Base-by-base conservation (phyloP, 2,329 filamentous ascomycete species). In the Colletotrichum sansevieriae region DNA sequence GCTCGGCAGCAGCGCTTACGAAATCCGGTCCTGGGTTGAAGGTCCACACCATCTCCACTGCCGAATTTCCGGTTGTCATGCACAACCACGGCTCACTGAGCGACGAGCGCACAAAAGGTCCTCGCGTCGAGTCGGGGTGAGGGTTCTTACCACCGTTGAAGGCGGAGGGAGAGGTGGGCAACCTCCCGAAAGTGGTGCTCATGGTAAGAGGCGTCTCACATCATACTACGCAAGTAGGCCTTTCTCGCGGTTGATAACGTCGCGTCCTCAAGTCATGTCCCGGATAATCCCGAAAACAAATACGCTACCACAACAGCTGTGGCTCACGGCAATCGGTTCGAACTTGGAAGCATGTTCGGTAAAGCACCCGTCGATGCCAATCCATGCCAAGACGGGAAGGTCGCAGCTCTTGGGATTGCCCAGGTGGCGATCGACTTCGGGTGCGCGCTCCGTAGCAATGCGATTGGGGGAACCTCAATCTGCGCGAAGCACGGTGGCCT, bases 301-400 rank as follows among this genome's bases (percentile, higher is more conserved):
- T 22, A 22, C 22, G 22, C 33, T 33, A 52, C 13, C n/a, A 29
- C 49, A n/a, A 35, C 33, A 25, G 22, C 29, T 52, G 49, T 15
- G 29, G 49, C 49, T 52, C n/a, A 52, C 49, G 25, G 18, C 25
- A n/a, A 8, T 22, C 11, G 18, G 29, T n/a, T n/a, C n/a, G 18
- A 18, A 18, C 18, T 33, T 52, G 29, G 2, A 7, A 9, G 6
- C 29, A 9, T 29, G 4, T 22, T 22, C 29, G 18, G 18, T 29
- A 29, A 29, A 29, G 29, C 33, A 33, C 33, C 49, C 29, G 33
- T n/a, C 49, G 11, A 11, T 43, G 33, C 20, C 33, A 52, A 62
- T 51, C 46, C n/a, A 12, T 41, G 44, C 58, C 20, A 51, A 52
- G 37, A 62, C 18, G 15, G 51, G 64, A 68, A 64, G 52, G 65